Conservation (phyloP, 345 rosid genomes). For the Hibiscus tridactylites region DNA sequence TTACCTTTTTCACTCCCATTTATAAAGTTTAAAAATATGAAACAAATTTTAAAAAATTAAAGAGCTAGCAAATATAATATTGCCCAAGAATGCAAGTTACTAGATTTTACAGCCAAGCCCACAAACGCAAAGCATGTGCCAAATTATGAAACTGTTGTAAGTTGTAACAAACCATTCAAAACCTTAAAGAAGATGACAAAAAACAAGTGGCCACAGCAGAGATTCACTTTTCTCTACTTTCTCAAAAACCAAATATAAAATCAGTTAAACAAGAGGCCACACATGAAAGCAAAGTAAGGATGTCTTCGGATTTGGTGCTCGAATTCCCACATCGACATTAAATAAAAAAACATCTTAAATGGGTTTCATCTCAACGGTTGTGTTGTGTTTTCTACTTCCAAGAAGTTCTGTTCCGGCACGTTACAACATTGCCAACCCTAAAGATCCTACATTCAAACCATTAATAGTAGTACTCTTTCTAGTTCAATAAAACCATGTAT, state of each 20-base stretch:
- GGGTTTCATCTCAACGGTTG: neutral
- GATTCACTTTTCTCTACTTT: neutral
- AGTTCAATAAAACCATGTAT: neutral
- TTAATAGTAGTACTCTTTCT: neutral
- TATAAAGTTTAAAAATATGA: too few species aligned
- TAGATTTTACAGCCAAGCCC: neutral
- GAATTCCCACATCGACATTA: neutral
- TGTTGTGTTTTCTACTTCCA: neutral
- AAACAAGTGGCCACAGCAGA: neutral
- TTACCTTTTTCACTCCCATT: too few species aligned
- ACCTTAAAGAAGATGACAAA: neutral
- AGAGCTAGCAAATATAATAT: neutral
- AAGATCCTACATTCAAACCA: neutral
- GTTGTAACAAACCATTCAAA: too few species aligned
- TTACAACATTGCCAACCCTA: neutral
- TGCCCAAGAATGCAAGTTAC: neutral
- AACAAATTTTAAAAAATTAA: too few species aligned
- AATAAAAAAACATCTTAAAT: too few species aligned
- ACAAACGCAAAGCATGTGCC: neutral
- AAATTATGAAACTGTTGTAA: neutral
- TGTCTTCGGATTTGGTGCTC: neutral
- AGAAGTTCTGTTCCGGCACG: neutral
- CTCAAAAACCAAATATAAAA: neutral
- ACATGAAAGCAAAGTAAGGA: neutral
- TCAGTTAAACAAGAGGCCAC: neutral